Evolutionary conservation across 2,329 filamentous ascomycete genomes (phyloP), one percentile per base, ranked within the genome.

Genomic region (Scedosporium aurantiacum): DNA sequence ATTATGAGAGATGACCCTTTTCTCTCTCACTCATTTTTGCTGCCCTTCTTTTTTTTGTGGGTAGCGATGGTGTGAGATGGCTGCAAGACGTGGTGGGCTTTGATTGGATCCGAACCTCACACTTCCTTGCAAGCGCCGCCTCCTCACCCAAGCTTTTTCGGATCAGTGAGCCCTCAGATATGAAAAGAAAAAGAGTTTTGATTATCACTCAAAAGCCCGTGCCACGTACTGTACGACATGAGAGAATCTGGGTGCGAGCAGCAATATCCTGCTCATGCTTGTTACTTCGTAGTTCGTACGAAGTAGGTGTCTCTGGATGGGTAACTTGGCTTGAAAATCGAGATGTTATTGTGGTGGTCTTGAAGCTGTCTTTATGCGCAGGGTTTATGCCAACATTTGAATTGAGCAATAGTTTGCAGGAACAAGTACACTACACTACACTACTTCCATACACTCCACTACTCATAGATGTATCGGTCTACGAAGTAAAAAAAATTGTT

Each of bases 41-140:
- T n/a, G n/a, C 43, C 23, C 3, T 54, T 27, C 50, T 23, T 28
- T 18, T 28, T 18, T 56, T 40, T 52, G 32, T 56, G 52, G 59
- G n/a, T 21, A 43, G 32, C 5, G 37, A 43, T 61, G 59, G 45
- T 54, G 45, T 52, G 58, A 54, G 45, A 60, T 60, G 59, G 59
- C 59, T 45, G 59, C 52, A 37, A 61, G 59, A 61, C 59, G 59
- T 61, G 59, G 59, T 61, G 50, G 18, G 23, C 21, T 23, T 18
- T 61, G 59, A 61, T 61, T 61, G 59, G 59, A 25, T 45, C 52
- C 7, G 14, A 21, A n/a, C 12, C 16, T 18, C 16, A 32, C 37
- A 41, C 41, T 27, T 54, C 58, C 58, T 60, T 55, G 32, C 58
- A 60, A 60, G 52, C 25, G 23, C 58, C 14, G 43, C 6, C 58